Evolutionary conservation across 371 early-diverging fungal genomes (phyloP).

Genomic region (Mortierella sp.): DNA sequence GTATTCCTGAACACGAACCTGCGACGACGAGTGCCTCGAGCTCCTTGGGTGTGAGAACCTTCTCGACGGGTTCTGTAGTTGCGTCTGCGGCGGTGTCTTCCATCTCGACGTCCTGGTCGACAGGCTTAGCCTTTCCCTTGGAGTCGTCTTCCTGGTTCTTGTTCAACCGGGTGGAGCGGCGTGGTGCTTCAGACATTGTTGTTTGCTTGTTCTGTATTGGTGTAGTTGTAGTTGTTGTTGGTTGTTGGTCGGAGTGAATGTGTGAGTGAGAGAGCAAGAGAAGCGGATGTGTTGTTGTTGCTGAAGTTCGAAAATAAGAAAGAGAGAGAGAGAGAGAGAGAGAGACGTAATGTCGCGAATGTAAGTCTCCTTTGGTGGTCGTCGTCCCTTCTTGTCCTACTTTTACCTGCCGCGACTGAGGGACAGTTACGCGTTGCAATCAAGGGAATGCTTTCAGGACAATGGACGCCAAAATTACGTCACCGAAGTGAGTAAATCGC

Average conservation of each 20-base stretch:
- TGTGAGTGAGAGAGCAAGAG: neutral
- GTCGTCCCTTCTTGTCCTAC: neutral
- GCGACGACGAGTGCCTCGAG: slow-evolving; percentile 53
- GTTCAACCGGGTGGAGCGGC: slow-evolving; percentile 55
- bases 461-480: too few relatives aligned
- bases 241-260: neutral
- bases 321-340: neutral
- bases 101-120: slow-evolving; percentile 56
- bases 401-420: neutral
- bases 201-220: neutral
- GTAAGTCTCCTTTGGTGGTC: neutral
- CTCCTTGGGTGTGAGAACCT: slow-evolving; percentile 52
- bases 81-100: slow-evolving; percentile 31
- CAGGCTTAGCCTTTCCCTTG: slow-evolving; percentile 48
- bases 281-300: neutral
- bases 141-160: slow-evolving; percentile 53
- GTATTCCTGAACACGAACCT: slow-evolving; percentile 25
- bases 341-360: neutral
- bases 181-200: slow-evolving; percentile 57
- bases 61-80: slow-evolving; percentile 29
- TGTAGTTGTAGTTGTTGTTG: neutral
- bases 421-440: neutral
- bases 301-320: neutral
- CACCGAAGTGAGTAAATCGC: too few relatives aligned
- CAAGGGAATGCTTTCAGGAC: neutral